Conservation (phyloP, 768 basidiomycete species). For the Coprinopsis strossmayeri region DNA sequence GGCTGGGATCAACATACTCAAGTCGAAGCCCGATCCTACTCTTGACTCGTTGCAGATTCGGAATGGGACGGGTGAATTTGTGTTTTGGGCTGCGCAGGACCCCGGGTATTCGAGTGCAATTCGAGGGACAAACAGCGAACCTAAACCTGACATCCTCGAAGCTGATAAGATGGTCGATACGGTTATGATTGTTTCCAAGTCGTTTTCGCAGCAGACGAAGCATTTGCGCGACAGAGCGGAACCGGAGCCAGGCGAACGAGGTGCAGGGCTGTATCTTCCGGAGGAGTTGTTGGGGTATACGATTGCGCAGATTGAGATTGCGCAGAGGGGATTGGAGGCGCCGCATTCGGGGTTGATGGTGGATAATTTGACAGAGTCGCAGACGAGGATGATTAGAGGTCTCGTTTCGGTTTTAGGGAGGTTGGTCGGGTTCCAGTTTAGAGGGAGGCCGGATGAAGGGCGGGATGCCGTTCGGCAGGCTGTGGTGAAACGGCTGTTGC, state of each 20-base stretch:
- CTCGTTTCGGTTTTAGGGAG: conserved; percentile 64
- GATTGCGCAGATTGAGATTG: conserved; percentile 72
- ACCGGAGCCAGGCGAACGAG: conserved; percentile 67
- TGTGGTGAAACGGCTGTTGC: conserved; percentile 82
- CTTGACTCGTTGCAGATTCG: conserved; percentile 70
- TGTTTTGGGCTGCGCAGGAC: conserved; percentile 85
- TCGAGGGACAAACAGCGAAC: conserved; percentile 43
- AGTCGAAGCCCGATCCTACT: conserved; percentile 68
- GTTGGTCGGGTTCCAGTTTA: conserved; percentile 63
- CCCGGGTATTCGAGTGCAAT: conserved; percentile 54
- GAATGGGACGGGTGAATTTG: conserved; percentile 83
- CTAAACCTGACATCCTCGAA: conserved; percentile 49
- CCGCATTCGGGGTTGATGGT: conserved; percentile 46
- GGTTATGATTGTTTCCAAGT: conserved; percentile 69
- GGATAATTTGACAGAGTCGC: conserved; percentile 74
- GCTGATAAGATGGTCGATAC: conserved; percentile 82
- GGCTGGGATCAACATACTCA: conserved; percentile 84
- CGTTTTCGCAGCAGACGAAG: conserved; percentile 77
- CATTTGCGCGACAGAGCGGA: conserved; percentile 75
- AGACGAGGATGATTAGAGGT: conserved; percentile 70
- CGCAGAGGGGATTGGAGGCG: conserved; percentile 55
- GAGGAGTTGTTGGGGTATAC: conserved; percentile 91
- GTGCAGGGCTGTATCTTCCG: conserved; percentile 84
- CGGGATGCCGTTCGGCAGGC: conserved; percentile 74
- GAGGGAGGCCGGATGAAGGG: conserved; percentile 65